These are phyloP conservation scores for Kodamaea suecica DNA, from an alignment of 1,139 yeast genomes.

Conservation along the genomic window DNA sequence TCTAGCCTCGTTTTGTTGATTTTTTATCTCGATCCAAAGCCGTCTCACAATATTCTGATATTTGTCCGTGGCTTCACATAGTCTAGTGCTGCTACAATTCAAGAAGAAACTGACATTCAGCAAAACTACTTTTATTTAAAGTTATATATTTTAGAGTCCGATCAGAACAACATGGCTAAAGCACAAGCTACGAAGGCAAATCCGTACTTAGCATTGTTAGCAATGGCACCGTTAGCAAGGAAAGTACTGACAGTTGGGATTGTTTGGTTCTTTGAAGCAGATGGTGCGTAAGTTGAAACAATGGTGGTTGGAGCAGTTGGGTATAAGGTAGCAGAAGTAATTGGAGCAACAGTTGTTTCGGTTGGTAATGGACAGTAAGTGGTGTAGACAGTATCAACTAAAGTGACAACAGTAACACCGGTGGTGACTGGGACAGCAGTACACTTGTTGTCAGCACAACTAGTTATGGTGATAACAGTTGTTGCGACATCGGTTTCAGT, in stretches of 20 bases:
- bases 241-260: conserved; percentile 21
- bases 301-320: conserved; percentile 14
- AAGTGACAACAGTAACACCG: conserved; percentile 36
- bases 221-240: background rate
- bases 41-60: no score
- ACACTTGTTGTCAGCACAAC: conserved; percentile 26
- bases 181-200: background rate
- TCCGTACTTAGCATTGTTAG: conserved; percentile 1
- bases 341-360: conserved; percentile 17
- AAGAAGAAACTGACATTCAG: no score
- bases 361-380: conserved; percentile 34
- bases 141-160: background rate
- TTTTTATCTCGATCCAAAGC: no score
- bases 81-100: no score
- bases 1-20: no score
- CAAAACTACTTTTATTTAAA: no score
- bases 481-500: conserved; percentile 21
- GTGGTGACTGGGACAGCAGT: conserved; percentile 30
- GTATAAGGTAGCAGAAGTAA: conserved; percentile 4
- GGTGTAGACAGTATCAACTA: conserved; percentile 26
- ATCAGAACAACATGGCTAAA: conserved; percentile 1
- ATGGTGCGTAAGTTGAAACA: conserved; percentile 12
- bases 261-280: conserved; percentile 32
- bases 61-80: no score
- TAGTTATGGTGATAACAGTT: conserved; percentile 34